Conservation (phyloP, 2,329 filamentous ascomycete species). For the Penicillium brevicompactum region DNA sequence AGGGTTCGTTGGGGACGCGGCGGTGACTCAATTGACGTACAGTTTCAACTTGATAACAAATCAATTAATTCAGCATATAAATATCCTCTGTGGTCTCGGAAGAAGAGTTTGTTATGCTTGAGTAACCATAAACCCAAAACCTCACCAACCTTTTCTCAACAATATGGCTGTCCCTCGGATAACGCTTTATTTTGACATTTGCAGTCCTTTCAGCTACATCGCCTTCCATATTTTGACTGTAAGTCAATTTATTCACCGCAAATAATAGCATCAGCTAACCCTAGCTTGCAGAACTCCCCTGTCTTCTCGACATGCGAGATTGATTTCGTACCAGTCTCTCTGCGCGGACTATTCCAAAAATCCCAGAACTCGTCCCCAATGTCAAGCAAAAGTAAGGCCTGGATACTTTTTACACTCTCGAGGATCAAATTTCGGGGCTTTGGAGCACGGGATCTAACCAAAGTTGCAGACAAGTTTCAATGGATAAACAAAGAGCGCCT, state of each 20-base stretch:
- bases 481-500: conserved; percentile 20
- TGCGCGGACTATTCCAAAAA: conserved; percentile 15
- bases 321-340: conserved; percentile 13
- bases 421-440: background rate
- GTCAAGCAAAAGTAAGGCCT: conserved; percentile 13
- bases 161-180: conserved; percentile 13
- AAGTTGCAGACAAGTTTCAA: conserved; percentile 10
- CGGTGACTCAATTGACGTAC: background rate
- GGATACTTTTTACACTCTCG: background rate
- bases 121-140: background rate
- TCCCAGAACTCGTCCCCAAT: conserved; percentile 16
- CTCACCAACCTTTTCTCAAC: background rate
- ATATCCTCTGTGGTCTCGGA: background rate
- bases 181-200: conserved; percentile 17
- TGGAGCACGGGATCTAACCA: background rate
- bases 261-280: background rate
- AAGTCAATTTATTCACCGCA: background rate
- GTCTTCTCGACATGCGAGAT: conserved; percentile 15
- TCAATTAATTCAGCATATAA: background rate
- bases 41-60: background rate
- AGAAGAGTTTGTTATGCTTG: background rate
- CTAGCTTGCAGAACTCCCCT: conserved; percentile 11
- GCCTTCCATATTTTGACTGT: conserved; percentile 15
- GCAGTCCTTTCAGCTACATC: conserved; percentile 19
- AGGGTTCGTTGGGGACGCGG: background rate